phyloP scores from a whole-genome alignment of 2,329 filamentous ascomycete species.

The Plenodomus tracheiphilus region DNA sequence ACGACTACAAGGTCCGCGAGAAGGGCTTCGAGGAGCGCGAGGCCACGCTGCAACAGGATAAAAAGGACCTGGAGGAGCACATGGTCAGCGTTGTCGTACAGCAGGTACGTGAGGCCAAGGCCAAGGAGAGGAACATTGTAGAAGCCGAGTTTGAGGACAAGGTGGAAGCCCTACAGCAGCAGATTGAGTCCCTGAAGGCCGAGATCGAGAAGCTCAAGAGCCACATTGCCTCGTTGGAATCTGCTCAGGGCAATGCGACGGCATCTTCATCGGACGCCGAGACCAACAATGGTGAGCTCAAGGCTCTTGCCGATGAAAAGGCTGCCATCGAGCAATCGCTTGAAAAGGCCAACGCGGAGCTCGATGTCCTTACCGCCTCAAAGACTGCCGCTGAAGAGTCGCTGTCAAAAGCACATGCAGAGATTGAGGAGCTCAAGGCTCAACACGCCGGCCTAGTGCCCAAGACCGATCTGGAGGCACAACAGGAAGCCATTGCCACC shows the following conservation, averaged over 20 bases:
- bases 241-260: conserved; percentile 16
- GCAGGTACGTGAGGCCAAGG: conserved; percentile 46
- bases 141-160: conserved; percentile 38
- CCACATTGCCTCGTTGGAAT: conserved; percentile 25
- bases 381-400: conserved; percentile 19
- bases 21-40: conserved; percentile 37
- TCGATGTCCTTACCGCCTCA: conserved; percentile 17
- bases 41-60: conserved; percentile 37
- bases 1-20: conserved; percentile 39
- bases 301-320: conserved; percentile 23
- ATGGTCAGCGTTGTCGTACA: conserved; percentile 48
- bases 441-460: conserved; percentile 18
- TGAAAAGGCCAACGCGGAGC: conserved; percentile 20
- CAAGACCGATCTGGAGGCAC: conserved; percentile 32
- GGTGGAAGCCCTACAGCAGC: conserved; percentile 28
- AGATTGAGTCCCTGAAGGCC: conserved; percentile 32
- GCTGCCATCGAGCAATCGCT: conserved; percentile 15
- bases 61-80: conserved; percentile 46
- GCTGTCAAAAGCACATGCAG: conserved; percentile 23
- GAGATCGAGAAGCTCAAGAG: conserved; percentile 36
- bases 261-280: conserved; percentile 29
- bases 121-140: conserved; percentile 42
- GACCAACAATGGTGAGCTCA: conserved; percentile 35
- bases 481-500: conserved; percentile 28
- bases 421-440: conserved; percentile 24